Evolutionary conservation across 805 yeast genomes (phyloP).

Genomic region (Pichia pseudocactophila): DNA sequence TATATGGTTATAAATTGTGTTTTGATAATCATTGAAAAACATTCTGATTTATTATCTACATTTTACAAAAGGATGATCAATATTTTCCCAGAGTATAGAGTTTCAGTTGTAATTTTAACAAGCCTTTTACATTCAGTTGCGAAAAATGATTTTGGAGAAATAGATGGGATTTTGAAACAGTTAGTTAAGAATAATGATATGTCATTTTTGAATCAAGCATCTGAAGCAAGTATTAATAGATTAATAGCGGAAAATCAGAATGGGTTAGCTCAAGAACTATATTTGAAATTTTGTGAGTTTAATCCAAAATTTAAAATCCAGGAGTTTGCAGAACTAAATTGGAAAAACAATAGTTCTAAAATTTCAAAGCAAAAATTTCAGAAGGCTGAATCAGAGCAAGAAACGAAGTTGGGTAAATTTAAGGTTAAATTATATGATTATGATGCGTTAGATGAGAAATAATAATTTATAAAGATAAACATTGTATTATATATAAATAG

Average conservation of each 20-base stretch:
- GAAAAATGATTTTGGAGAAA: slow-evolving; percentile 7
- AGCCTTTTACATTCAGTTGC: slow-evolving; percentile 6
- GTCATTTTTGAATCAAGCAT: slow-evolving; percentile 2
- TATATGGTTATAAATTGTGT: slow-evolving; percentile 7
- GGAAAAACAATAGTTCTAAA: slow-evolving; percentile 4
- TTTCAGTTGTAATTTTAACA: slow-evolving; percentile 3
- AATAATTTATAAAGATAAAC: slow-evolving; percentile 1
- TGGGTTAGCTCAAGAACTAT: slow-evolving; percentile 12
- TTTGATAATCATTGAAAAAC: slow-evolving; percentile 6
- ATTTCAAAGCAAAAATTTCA: slow-evolving; percentile 5
- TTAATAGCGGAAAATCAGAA: slow-evolving; percentile 5
- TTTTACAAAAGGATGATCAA: slow-evolving; percentile 8
- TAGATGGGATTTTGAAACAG: slow-evolving; percentile 8
- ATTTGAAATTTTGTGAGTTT: slow-evolving; percentile 5
- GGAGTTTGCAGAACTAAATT: slow-evolving; percentile 1
- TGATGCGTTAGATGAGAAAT: slow-evolving; percentile 9
- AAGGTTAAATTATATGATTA: slow-evolving; percentile 16
- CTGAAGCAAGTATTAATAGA: slow-evolving; percentile 6
- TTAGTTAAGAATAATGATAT: slow-evolving; percentile 1
- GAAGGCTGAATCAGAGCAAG: slow-evolving; percentile 12
- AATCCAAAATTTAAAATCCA: slow-evolving; percentile 6
- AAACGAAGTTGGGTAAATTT: slow-evolving; percentile 13
- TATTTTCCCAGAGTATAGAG: slow-evolving; percentile 7
- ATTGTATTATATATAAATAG: background rate
- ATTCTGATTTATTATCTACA: slow-evolving; percentile 9